Base-by-base conservation (phyloP, 2,329 filamentous ascomycete genomes). In the Pestalotiopsis sp. region DNA sequence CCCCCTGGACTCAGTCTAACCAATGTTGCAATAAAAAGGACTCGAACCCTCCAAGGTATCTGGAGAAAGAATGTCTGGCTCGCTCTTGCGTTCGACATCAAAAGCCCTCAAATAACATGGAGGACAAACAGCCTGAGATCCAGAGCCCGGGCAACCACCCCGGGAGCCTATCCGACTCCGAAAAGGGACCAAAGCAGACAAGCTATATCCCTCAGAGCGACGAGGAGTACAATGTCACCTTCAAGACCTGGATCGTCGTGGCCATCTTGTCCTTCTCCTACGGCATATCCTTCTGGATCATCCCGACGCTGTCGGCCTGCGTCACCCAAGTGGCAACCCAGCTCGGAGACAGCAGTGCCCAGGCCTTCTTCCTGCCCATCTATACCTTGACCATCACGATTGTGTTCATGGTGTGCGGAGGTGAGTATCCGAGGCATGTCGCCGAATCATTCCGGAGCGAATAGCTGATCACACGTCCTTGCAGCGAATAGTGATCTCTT, bases 401-500 rank as follows among this genome's bases (percentile, higher is more conserved):
- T 70, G 78, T 76, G 2, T 83, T 83, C 69, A 80, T 82, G 76
- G 76, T 80, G 39, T 80, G 74, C 60, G 77, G 79, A 71, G 69
- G 67, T 72, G 60, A 27, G 60, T 64, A 14, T 5, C 2, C 14
- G 17, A 36, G 13, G 3, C 38, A 13, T 20, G 23, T n/a, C 14
- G 45, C 14, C 20, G 13, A 45, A 25, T 41, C 68, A 45, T 71
- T n/a, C 67, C 14, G 20, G 36, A 31, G 20, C 65, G 72, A 76
- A 65, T 79, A 79, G 45, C 75, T 62, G n/a, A 67, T 31, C 14
- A 20, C 3, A 13, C n/a, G n/a, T 57, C 31, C 39, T 36, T 55
- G 17, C 23, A 71, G 76, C 83, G 5, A 85, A 85, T 73, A 83
- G 81, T 12, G 83, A 86, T 73, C 75, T 85, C 13, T 79, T 85